Base-by-base conservation (phyloP, 2,329 filamentous ascomycete species). In the Monilinia vaccinii-corymbosi region DNA sequence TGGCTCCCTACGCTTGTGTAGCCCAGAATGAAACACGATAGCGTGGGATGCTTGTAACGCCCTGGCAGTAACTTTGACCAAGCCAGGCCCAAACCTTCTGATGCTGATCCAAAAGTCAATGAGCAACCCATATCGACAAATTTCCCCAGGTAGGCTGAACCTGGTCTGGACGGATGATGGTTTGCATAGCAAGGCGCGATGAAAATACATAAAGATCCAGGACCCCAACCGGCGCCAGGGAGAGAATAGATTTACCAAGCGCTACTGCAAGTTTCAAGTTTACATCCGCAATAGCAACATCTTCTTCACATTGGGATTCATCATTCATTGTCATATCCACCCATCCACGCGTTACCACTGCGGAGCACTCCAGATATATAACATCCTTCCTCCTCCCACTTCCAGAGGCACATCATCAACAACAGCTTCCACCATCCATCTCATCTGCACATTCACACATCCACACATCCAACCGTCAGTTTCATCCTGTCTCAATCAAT, bases 11-110 rank as follows among this genome's bases (percentile, higher is more conserved):
- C 51, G 51, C 51, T 32, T 44, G 38, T 53, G 51, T 38, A 53
- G 66, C 63, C 65, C 52, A 64, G 63, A 68, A 68, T 69, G 67
- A 70, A 70, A 70, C 68, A 69, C 64, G 63, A 69, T 69, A 69
- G 68, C 67, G 68, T 69, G 68, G 68, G 61, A 64, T 64, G 61
- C 68, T 63, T 69, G 67, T 62, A 60, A 62, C 60, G 49, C 58
- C 49, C 49, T 55, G 57, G 49, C 48, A 58, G 60, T 62, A 31
- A 49, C 55, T 58, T 62, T 51, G 45, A 44, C 62, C 52, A 49
- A 42, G 45, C 55, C 59, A 53, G 51, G 51, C 44, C 25, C 38
- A 53, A 45, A 57, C 47, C 52, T 58, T 60, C 58, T 34, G 42
- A 48, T 21, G 58, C 51, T 60, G 58, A 60, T 60, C 58, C 38